These are phyloP conservation scores for Cercospora sojina DNA, from an alignment of 2,329 filamentous ascomycete species.

Conservation along the genomic window DNA sequence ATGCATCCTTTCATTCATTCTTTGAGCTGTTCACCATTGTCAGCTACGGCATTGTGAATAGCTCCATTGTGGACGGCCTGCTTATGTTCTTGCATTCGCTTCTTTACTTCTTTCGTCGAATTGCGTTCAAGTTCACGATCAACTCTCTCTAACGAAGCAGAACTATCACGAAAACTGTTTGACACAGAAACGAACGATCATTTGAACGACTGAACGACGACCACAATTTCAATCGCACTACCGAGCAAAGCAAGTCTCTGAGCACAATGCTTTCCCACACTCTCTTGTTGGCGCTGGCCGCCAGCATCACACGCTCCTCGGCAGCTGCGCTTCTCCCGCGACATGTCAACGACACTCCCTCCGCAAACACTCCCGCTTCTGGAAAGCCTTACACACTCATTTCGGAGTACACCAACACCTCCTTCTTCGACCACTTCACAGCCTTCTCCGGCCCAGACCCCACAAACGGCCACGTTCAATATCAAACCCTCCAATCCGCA, in stretches of 20 bases:
- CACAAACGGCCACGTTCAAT: slow-evolving; percentile 42
- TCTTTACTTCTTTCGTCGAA: not conserved
- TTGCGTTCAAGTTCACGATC: not conserved
- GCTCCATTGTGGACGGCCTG: not conserved
- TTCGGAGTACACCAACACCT: slow-evolving; percentile 34
- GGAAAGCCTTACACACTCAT: slow-evolving; percentile 32
- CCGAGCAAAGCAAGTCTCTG: not conserved
- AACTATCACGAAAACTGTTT: not conserved
- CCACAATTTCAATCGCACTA: not conserved
- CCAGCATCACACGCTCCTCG: slow-evolving; percentile 7
- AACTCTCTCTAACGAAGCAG: not conserved
- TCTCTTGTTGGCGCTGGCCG: slow-evolving; percentile 15
- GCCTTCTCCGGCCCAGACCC: slow-evolving; percentile 48
- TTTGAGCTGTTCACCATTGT: slow-evolving; percentile 6
- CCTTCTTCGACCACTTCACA: slow-evolving; percentile 48
- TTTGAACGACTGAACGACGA: not conserved
- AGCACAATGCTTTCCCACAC: not conserved
- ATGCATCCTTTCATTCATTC: not conserved
- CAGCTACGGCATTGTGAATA: not conserved
- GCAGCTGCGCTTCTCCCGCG: slow-evolving; percentile 15
- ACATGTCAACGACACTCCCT: slow-evolving; percentile 6
- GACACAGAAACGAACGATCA: slow-evolving; percentile 1
- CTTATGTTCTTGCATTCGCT: not conserved
- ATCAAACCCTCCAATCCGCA: slow-evolving; percentile 30
- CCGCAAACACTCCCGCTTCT: not conserved